Conservation (phyloP, 1,139 yeast species). For the Pneumocystis sp. region DNA sequence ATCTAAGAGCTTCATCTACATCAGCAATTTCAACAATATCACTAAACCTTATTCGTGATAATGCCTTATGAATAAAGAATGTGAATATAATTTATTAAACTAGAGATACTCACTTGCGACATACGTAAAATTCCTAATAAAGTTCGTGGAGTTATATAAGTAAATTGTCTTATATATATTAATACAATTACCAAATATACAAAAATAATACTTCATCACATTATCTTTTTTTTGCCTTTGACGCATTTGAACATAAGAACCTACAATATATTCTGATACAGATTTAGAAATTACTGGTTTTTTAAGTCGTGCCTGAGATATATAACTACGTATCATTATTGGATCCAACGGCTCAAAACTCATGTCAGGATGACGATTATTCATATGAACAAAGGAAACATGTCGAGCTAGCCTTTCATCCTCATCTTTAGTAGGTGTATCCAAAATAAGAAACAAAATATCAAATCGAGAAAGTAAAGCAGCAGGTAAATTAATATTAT, state of each 20-base stretch:
- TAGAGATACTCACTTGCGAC: slow-evolving; percentile 37
- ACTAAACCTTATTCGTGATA: slow-evolving; percentile 77
- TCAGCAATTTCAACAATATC: slow-evolving; percentile 58
- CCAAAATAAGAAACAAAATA: slow-evolving; percentile 70
- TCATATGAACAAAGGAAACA: slow-evolving; percentile 92
- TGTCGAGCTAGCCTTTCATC: slow-evolving; percentile 85
- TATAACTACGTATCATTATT: slow-evolving; percentile 67
- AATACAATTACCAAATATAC: not conserved
- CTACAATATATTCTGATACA: slow-evolving; percentile 78
- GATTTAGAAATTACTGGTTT: slow-evolving; percentile 79
- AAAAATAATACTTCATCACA: slow-evolving; percentile 35
- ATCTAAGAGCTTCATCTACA: slow-evolving; percentile 88
- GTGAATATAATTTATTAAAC: not conserved
- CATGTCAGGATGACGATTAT: slow-evolving; percentile 68
- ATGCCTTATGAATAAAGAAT: slow-evolving; percentile 31
- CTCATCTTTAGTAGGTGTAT: slow-evolving; percentile 61
- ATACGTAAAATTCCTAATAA: slow-evolving; percentile 78
- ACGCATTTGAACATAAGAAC: slow-evolving; percentile 77
- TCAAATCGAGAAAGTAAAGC: slow-evolving; percentile 93
- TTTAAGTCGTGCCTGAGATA: slow-evolving; percentile 69
- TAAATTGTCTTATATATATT: slow-evolving; percentile 35
- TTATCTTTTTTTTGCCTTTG: slow-evolving; percentile 76
- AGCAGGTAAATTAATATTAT: slow-evolving; percentile 91
- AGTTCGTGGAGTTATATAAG: slow-evolving; percentile 92
- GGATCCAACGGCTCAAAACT: slow-evolving; percentile 68